Evolutionary conservation across 345 rosid species (phyloP).

Genomic region (Eucalyptus cladocalyx): DNA sequence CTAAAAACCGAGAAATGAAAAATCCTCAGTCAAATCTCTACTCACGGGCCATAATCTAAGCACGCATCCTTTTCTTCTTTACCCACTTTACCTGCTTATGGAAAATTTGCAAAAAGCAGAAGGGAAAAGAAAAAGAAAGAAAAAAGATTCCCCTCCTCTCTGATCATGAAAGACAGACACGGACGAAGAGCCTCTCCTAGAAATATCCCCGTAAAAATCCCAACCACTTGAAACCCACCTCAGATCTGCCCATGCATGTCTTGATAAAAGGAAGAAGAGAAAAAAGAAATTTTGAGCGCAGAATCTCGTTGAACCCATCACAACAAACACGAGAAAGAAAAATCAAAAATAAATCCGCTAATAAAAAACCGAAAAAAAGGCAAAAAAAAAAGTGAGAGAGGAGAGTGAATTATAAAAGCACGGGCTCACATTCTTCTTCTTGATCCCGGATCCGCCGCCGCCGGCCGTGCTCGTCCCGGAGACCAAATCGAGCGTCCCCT

Average conservation of each 20-base stretch:
- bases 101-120: not conserved
- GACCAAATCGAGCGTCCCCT: constrained; percentile 10
- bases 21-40: not conserved
- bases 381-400: not conserved
- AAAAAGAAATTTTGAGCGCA: not conserved
- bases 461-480: not conserved
- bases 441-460: constrained; percentile 16
- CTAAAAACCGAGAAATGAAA: not conserved
- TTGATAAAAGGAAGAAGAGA: not conserved
- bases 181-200: not conserved
- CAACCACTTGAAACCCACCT: not conserved
- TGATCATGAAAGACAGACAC: not conserved
- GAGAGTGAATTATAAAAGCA: not conserved
- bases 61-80: not conserved
- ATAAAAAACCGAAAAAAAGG: not conserved
- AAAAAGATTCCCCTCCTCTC: not conserved
- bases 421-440: constrained; percentile 51
- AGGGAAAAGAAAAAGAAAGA: not conserved
- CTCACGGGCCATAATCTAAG: not conserved
- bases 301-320: not conserved
- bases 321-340: not conserved
- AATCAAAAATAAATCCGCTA: not conserved
- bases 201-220: not conserved
- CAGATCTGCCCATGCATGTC: not conserved
- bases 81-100: not conserved